phyloP scores from a whole-genome alignment of 768 basidiomycete species.

The Boletus vermiculosoides region DNA sequence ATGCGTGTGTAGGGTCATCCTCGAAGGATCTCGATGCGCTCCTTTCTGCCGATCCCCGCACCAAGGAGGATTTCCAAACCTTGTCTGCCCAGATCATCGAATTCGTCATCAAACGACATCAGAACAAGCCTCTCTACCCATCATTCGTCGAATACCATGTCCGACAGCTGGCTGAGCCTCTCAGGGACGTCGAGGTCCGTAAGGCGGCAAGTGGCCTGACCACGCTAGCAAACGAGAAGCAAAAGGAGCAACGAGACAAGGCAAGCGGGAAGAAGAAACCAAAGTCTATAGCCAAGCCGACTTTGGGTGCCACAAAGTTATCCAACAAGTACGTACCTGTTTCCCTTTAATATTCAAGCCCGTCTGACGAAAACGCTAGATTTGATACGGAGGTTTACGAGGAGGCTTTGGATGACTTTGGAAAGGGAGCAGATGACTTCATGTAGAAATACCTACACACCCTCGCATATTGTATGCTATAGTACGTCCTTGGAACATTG shows the following conservation, averaged over 20 bases:
- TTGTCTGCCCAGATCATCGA: slow-evolving; percentile 76
- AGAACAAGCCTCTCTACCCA: slow-evolving; percentile 78
- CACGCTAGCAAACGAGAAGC: slow-evolving; percentile 92
- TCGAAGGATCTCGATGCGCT: slow-evolving; percentile 67
- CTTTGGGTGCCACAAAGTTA: slow-evolving; percentile 68
- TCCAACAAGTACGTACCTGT: slow-evolving; percentile 51
- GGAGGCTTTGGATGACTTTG: slow-evolving; percentile 89
- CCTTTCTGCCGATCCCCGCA: slow-evolving; percentile 76
- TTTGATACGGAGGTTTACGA: slow-evolving; percentile 81
- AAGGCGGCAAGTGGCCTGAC: slow-evolving; percentile 85
- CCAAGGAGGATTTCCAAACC: slow-evolving; percentile 82
- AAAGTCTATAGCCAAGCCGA: slow-evolving; percentile 69
- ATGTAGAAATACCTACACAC: slow-evolving; percentile 59
- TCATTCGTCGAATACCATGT: slow-evolving; percentile 83
- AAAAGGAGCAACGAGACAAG: slow-evolving; percentile 85
- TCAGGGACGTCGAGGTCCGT: slow-evolving; percentile 89
- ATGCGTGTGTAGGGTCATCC: slow-evolving; percentile 51
- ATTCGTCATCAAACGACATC: slow-evolving; percentile 72
- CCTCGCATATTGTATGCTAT: slow-evolving; percentile 14
- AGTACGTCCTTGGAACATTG: slow-evolving; percentile 6
- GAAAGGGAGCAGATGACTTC: slow-evolving; percentile 74
- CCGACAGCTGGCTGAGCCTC: slow-evolving; percentile 67
- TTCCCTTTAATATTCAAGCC: neutral
- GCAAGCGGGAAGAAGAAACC: slow-evolving; percentile 88
- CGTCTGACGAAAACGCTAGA: slow-evolving; percentile 39